A percentile compares a stretch with the other conserved stretches of the same genome.
These are phyloP conservation scores for Trichoderma sp. DNA, from an alignment of 2,329 filamentous ascomycete genomes.

Conservation along the genomic window DNA sequence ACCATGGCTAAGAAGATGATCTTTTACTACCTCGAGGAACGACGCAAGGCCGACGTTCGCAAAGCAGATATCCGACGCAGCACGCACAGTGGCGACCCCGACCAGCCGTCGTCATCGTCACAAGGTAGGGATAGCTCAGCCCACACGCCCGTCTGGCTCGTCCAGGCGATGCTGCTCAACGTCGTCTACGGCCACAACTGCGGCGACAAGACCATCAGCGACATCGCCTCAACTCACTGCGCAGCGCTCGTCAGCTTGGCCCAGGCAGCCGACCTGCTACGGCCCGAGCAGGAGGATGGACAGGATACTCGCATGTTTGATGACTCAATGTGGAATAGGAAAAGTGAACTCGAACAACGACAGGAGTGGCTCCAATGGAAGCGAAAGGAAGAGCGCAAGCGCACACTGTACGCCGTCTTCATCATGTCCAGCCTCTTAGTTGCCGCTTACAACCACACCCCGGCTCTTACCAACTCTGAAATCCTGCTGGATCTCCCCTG, in stretches of 20 bases:
- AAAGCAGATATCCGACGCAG: conserved; percentile 61
- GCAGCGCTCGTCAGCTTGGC: conserved; percentile 88
- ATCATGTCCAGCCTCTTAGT: conserved; percentile 88
- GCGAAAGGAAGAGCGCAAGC: conserved; percentile 82
- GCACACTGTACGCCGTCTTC: conserved; percentile 89
- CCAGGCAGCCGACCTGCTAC: conserved; percentile 75
- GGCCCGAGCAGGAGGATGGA: conserved; percentile 39
- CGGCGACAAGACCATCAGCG: conserved; percentile 84
- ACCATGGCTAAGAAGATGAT: conserved; percentile 96
- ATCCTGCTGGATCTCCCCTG: conserved; percentile 87
- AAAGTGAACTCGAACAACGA: conserved; percentile 54
- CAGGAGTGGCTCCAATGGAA: conserved; percentile 83
- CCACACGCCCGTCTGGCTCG: conserved; percentile 87
- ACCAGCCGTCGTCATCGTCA: conserved; percentile 24
- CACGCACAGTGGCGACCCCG: conserved; percentile 41
- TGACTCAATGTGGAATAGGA: conserved; percentile 49
- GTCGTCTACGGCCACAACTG: conserved; percentile 96
- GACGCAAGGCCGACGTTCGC: conserved; percentile 79
- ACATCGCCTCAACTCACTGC: conserved; percentile 91
- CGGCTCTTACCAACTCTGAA: conserved; percentile 90
- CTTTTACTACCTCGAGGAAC: conserved; percentile 86
- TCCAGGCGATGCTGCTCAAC: conserved; percentile 95
- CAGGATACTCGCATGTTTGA: conserved; percentile 62
- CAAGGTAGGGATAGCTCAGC: conserved; percentile 60
- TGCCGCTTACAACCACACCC: conserved; percentile 89